Conservation (phyloP, 2,329 filamentous ascomycete genomes). For the Fusarium subglutinans region DNA sequence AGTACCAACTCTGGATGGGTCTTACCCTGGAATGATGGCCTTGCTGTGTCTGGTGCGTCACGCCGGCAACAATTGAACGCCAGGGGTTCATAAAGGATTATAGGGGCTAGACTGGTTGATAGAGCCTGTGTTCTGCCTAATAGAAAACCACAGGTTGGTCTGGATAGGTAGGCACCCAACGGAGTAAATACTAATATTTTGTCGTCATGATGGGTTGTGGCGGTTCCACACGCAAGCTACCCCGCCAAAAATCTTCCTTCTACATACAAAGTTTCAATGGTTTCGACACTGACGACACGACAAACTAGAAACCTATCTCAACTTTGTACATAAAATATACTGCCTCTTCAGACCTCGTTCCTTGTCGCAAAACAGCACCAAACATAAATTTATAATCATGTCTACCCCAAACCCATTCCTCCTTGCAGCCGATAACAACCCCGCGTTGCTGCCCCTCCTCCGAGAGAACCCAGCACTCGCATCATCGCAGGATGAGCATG, state of each 20-base stretch:
- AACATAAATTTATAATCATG: conserved; percentile 4
- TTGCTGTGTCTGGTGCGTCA: conserved; percentile 7
- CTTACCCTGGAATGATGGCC: conserved; percentile 24
- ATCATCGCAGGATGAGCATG: conserved; percentile 83
- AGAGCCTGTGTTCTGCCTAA: not conserved
- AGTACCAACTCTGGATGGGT: not conserved
- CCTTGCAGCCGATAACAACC: conserved; percentile 83
- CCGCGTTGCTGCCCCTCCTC: conserved; percentile 78
- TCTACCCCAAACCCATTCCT: conserved; percentile 69
- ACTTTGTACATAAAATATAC: not conserved
- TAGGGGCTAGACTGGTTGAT: too few relatives aligned
- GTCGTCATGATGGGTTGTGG: not conserved
- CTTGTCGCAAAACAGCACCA: not conserved
- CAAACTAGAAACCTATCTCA: not conserved
- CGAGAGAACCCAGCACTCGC: conserved; percentile 79
- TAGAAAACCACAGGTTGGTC: not conserved
- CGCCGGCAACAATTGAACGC: not conserved
- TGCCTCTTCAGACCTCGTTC: not conserved
- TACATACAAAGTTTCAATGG: not conserved
- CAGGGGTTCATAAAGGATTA: not conserved
- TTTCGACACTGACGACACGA: not conserved
- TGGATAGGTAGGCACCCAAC: not conserved
- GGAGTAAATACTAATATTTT: not conserved
- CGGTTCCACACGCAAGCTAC: conserved; percentile 20
- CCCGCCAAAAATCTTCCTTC: conserved; percentile 31